A percentile compares a stretch with the other conserved stretches of the same genome.
phyloP scores from a whole-genome alignment of 371 early-diverging fungal genomes.

The Apophysomyces sp. region DNA sequence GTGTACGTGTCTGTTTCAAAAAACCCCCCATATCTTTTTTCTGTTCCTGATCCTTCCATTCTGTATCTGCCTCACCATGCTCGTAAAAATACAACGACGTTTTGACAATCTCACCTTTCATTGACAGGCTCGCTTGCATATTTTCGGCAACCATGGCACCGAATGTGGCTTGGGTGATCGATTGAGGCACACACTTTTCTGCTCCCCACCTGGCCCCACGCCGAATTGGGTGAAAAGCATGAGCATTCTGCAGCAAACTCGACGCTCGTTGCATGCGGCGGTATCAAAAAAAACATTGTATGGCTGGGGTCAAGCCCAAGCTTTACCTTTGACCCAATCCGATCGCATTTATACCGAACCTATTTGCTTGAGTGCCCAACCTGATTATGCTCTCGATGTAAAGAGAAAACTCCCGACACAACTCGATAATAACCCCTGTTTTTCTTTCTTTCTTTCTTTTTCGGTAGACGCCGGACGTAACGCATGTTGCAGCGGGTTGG shows the following conservation, averaged over 20 bases:
- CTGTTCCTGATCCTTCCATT: no score
- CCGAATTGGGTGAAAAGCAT: not conserved
- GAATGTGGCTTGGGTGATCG: not conserved
- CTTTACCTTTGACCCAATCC: slow-evolving; percentile 25
- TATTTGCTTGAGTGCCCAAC: slow-evolving; percentile 15
- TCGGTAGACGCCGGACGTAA: slow-evolving; percentile 14
- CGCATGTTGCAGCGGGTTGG: slow-evolving; percentile 44
- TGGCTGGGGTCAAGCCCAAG: slow-evolving; percentile 45
- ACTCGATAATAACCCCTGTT: not conserved
- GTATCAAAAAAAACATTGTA: slow-evolving; percentile 11
- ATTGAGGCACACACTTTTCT: not conserved
- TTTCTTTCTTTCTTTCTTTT: not conserved
- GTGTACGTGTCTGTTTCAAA: no score
- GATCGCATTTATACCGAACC: slow-evolving; percentile 24
- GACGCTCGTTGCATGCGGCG: not conserved
- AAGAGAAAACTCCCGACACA: not conserved
- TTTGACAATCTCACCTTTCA: no score
- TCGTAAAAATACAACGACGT: no score
- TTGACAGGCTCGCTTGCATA: no score
- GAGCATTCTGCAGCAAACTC: not conserved
- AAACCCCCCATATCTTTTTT: no score
- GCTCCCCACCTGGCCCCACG: not conserved
- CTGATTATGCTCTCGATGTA: slow-evolving; percentile 42
- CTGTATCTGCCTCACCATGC: no score
- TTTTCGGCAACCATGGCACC: no score